A percentile compares a stretch with the other conserved stretches of the same genome.
phyloP scores from a whole-genome alignment of 805 yeast species.

The Komagataella pastoris region DNA sequence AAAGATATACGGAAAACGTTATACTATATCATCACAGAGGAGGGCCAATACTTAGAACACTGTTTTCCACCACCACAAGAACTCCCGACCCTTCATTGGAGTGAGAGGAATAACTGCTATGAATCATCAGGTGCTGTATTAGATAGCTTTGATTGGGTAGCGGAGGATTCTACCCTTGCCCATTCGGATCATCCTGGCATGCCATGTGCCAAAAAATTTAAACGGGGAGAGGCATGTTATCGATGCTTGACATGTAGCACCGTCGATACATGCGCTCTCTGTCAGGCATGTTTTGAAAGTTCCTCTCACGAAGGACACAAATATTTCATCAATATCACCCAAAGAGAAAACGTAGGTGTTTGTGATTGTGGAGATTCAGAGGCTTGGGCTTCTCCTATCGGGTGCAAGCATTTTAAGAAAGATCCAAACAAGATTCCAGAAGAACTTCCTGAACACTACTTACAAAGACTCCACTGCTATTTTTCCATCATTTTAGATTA shows the following conservation, averaged over 20 bases:
- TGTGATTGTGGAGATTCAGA: constrained; percentile 88
- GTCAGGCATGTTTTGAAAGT: constrained; percentile 62
- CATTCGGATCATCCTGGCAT: constrained; percentile 38
- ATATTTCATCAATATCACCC: constrained; percentile 48
- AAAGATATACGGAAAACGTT: constrained; percentile 27
- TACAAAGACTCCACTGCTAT: constrained; percentile 22
- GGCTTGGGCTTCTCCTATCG: constrained; percentile 50
- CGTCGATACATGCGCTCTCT: constrained; percentile 77
- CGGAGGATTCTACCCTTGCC: constrained; percentile 5
- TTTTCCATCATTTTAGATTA: constrained; percentile 41
- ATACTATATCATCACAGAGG: constrained; percentile 25
- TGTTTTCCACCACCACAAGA: constrained; percentile 20
- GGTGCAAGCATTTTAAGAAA: constrained; percentile 31
- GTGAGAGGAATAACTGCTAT: neutral
- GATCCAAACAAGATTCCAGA: constrained; percentile 22
- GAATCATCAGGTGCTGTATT: neutral
- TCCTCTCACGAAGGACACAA: constrained; percentile 63
- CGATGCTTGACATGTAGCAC: constrained; percentile 64
- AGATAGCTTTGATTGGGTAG: neutral
- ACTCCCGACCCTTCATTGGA: constrained; percentile 6
- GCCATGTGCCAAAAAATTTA: constrained; percentile 63
- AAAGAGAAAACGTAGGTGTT: constrained; percentile 60
- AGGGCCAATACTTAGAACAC: constrained; percentile 23
- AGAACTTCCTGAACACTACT: constrained; percentile 17
- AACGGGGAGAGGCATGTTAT: constrained; percentile 72